phyloP scores from a whole-genome alignment of 1,284 basidiomycete species.

The Stygiomarasmius scandens region DNA sequence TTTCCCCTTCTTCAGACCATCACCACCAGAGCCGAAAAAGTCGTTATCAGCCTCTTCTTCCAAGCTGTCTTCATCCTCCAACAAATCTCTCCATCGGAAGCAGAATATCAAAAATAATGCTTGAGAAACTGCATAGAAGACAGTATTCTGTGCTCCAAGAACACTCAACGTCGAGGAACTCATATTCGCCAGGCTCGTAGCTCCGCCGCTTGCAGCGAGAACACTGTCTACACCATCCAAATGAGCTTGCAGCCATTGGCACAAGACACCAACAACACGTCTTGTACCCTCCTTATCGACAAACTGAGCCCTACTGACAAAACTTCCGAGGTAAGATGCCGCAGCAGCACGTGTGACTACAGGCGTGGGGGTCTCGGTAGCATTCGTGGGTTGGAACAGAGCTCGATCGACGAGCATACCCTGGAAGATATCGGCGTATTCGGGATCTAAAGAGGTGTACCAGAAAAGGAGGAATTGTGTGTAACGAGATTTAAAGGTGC shows the following conservation, averaged over 20 bases:
- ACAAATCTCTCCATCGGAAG: conserved; percentile 92
- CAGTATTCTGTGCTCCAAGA: conserved; percentile 58
- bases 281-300: conserved; percentile 79
- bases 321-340: conserved; percentile 90
- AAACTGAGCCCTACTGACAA: conserved; percentile 90
- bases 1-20: conserved; percentile 38
- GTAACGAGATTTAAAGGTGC: conserved; percentile 96
- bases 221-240: conserved; percentile 72
- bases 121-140: conserved; percentile 95
- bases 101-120: conserved; percentile 97
- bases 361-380: conserved; percentile 39
- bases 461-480: conserved; percentile 98
- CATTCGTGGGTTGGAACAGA: conserved; percentile 60
- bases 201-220: conserved; percentile 23
- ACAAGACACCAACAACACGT: conserved; percentile 81
- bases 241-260: conserved; percentile 80
- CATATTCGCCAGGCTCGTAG: conserved; percentile 14
- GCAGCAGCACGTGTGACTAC: conserved; percentile 85
- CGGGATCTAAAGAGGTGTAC: conserved; percentile 87
- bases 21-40: background rate
- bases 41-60: conserved; percentile 33
- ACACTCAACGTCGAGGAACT: conserved; percentile 36
- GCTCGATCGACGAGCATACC: conserved; percentile 91
- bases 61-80: conserved; percentile 59
- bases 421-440: conserved; percentile 92